Evolutionary conservation across 805 yeast species (phyloP), one percentile per base, ranked within the genome.

Genomic region (Kodamaea kakaduensis): DNA sequence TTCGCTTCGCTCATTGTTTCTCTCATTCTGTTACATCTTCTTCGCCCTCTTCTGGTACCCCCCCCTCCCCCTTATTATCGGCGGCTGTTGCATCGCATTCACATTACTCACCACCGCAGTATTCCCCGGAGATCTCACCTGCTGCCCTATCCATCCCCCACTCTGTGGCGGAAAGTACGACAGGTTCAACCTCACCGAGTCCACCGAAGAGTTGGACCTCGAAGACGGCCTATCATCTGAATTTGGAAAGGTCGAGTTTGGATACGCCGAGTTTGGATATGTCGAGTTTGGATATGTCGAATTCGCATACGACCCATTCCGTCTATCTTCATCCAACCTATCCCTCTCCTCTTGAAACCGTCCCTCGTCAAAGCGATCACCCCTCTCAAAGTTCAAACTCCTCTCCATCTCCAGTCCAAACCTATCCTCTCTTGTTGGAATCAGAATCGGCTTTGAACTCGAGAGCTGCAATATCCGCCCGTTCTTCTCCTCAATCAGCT

Each of bases 41-140:
- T 61, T 64, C 1, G 68, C 51, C 35, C 72, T 44, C 44, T 64
- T 67, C 40, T 67, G 72, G 42, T 61, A 62, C 0, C 72, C 72
- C 3, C 72, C 72, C 41, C 72, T 56, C 9, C 72, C 72, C 39
- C 54, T 59, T 31, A 67, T 44, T 6, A 60, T 61, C 0, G 71
- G 69, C n/a, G 40, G 47, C 17, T 37, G 38, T 15, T 37, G 51
- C 6, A 43, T 25, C 13, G 43, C 38, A 14, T 34, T 34, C 22
- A 37, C 41, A 14, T 22, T 32, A 4, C 37, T 20, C 10, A 36
- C 32, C 5, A 31, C 32, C 16, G 32, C 23, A 12, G 28, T 34
- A 14, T 28, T 28, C 3, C 22, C 9, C 5, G 25, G 18, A n/a
- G n/a, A n/a, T 3, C 17, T 15, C 4, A 6, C 12, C 19, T 26